phyloP scores from a whole-genome alignment of 2,329 filamentous ascomycete genomes.

The Diaporthe citrichinensis region DNA sequence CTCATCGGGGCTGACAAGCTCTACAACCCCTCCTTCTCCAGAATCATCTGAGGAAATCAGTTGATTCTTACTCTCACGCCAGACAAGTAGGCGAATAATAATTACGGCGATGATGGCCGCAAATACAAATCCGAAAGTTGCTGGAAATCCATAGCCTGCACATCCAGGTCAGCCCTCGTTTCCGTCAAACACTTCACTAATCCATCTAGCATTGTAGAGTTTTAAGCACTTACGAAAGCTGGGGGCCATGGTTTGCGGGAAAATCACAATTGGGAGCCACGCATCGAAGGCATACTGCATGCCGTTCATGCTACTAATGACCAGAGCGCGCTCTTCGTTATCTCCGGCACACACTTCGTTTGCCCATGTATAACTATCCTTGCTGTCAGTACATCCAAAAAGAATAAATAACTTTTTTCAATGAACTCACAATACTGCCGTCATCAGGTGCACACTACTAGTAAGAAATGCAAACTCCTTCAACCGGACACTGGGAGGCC shows the following conservation, averaged over 20 bases:
- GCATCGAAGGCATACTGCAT: slow-evolving; percentile 51
- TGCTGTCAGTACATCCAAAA: background rate
- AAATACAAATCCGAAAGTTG: slow-evolving; percentile 20
- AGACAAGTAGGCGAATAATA: background rate
- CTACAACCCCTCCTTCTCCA: slow-evolving; percentile 1
- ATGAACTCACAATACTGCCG: slow-evolving; percentile 51
- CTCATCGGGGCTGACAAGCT: slow-evolving; percentile 2
- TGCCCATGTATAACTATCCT: slow-evolving; percentile 49
- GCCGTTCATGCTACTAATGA: slow-evolving; percentile 52
- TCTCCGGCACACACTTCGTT: slow-evolving; percentile 51
- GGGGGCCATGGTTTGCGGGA: slow-evolving; percentile 51
- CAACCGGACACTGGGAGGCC: slow-evolving; percentile 45
- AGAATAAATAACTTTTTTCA: background rate
- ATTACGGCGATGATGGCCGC: slow-evolving; percentile 24
- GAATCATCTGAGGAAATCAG: background rate
- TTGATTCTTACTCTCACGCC: background rate
- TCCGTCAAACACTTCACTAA: background rate
- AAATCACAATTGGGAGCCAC: slow-evolving; percentile 52
- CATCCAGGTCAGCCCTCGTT: background rate
- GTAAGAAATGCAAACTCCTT: slow-evolving; percentile 51
- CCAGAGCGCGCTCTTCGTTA: slow-evolving; percentile 51
- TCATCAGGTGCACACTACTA: slow-evolving; percentile 50
- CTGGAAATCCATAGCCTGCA: slow-evolving; percentile 15
- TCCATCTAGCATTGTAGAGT: background rate
- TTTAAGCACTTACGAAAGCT: slow-evolving; percentile 45